phyloP scores from a whole-genome alignment of 2,329 filamentous ascomycete genomes.

The Alternaria viburni region DNA sequence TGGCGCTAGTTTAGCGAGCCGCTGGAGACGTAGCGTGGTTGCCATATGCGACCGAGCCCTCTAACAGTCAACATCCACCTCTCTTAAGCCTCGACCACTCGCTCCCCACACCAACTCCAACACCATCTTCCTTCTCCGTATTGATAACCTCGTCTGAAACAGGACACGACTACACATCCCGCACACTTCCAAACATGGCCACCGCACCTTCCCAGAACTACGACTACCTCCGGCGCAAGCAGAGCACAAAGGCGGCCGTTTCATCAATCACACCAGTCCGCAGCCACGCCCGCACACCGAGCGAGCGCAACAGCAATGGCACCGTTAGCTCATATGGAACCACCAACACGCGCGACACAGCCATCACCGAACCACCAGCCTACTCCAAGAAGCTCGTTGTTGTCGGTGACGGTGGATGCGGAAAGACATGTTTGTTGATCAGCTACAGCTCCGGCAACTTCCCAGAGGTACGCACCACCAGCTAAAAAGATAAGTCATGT shows the following conservation, averaged over 20 bases:
- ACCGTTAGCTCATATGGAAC: slow-evolving; percentile 87
- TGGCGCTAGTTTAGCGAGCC: slow-evolving; percentile 14
- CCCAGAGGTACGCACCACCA: slow-evolving; percentile 74
- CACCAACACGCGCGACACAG: slow-evolving; percentile 77
- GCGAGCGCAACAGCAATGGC: slow-evolving; percentile 80
- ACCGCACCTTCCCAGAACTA: slow-evolving; percentile 53
- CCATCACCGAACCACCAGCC: slow-evolving; percentile 86
- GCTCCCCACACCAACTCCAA: slow-evolving; percentile 15
- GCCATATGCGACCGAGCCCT: slow-evolving; percentile 21
- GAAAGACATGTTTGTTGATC: slow-evolving; percentile 97
- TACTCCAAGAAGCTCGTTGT: slow-evolving; percentile 99
- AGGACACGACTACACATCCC: slow-evolving; percentile 1
- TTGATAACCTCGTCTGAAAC: slow-evolving; percentile 29
- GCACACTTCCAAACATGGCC: slow-evolving; percentile 26
- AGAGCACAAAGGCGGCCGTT: slow-evolving; percentile 52
- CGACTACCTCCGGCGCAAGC: slow-evolving; percentile 65
- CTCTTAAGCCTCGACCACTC: slow-evolving; percentile 24
- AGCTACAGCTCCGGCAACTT: slow-evolving; percentile 99
- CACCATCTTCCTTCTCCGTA: slow-evolving; percentile 28
- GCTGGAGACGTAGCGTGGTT: slow-evolving; percentile 18
- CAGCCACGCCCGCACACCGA: slow-evolving; percentile 59
- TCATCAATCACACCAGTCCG: slow-evolving; percentile 43
- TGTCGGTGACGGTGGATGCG: slow-evolving; percentile 95
- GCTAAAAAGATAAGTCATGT: background rate
- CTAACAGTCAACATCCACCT: slow-evolving; percentile 25